These are phyloP conservation scores for Metschnikowia reukaufii DNA, from an alignment of 805 yeast species.

Conservation along the genomic window DNA sequence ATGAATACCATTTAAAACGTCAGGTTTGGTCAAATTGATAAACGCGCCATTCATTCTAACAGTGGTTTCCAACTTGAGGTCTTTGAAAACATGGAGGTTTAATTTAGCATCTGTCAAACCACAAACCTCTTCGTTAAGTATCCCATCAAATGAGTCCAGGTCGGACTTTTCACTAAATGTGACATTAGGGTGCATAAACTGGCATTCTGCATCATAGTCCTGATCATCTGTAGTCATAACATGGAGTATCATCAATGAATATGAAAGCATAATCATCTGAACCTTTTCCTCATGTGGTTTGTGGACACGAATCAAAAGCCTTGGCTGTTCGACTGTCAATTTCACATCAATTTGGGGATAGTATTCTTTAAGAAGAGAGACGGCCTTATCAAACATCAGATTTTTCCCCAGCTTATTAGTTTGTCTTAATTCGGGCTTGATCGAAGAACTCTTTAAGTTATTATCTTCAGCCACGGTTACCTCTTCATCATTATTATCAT, in stretches of 20 bases:
- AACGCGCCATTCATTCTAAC: slow-evolving; percentile 23
- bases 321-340: slow-evolving; percentile 19
- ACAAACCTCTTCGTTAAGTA: slow-evolving; percentile 24
- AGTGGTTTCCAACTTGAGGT: slow-evolving; percentile 26
- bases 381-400: slow-evolving; percentile 3
- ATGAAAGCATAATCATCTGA: slow-evolving; percentile 33
- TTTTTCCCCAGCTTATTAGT: background rate
- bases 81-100: slow-evolving; percentile 27
- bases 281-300: slow-evolving; percentile 19
- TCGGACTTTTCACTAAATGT: slow-evolving; percentile 29
- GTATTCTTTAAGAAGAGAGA: slow-evolving; percentile 2
- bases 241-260: slow-evolving; percentile 36
- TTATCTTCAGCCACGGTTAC: background rate
- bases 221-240: slow-evolving; percentile 30
- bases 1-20: slow-evolving; percentile 33
- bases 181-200: slow-evolving; percentile 33
- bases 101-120: slow-evolving; percentile 22
- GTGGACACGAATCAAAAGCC: slow-evolving; percentile 25
- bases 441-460: background rate
- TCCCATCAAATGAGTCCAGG: slow-evolving; percentile 1
- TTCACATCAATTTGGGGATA: slow-evolving; percentile 18
- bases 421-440: background rate
- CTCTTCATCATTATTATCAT: slow-evolving; percentile 11
- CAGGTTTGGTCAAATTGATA: slow-evolving; percentile 31
- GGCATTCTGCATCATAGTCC: slow-evolving; percentile 36